Base-by-base conservation (phyloP, 176 grass and related monocot species). In the Ananas comosus region DNA sequence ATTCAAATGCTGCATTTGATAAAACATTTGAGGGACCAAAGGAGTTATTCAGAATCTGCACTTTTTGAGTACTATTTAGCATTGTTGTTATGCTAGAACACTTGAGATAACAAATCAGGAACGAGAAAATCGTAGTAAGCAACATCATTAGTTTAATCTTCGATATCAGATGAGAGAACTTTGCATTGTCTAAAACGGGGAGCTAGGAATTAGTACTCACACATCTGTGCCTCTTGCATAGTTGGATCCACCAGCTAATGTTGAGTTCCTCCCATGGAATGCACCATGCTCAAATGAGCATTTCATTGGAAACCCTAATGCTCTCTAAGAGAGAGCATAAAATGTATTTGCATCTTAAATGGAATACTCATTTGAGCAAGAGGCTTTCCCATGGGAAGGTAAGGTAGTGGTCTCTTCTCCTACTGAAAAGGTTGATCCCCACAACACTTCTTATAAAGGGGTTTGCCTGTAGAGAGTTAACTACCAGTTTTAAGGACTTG, bases 311-410 rank as follows among this genome's bases (percentile, higher is more conserved):
- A 67, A 67, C 14, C 65, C 8, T 47, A 33, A 49, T 14, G 48
- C 33, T 42, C 33, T 13, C 27, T 49, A 10, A 48, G 16, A 27
- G 28, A 48, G 65, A n/a, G 11, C 65, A 11, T 33, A 19, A 9
- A 49, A n/a, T 42, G 65, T 10, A 67, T 42, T 16, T 48, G 28
- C 24, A 48, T 49, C 11, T 33, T n/a, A 27, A 19, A 67, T 67
- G 65, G 65, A 67, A 67, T 67, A 49, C 65, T 67, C 65, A 67
- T 67, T 67, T 67, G 65, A 49, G 65, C 65, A 67, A 67, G 65
- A 67, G 14, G 65, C 28, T 33, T 67, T 67, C 10, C 65, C 65
- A 67, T 67, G 65, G 65, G 25, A 67, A 48, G 65, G 6, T 17
- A 47, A 9, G 9, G 16, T 16, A 48, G 16, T 10, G 1, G 25